Base-by-base conservation (phyloP, 192 early-diverging fungal species). In the Entophlyctis luteolus region DNA sequence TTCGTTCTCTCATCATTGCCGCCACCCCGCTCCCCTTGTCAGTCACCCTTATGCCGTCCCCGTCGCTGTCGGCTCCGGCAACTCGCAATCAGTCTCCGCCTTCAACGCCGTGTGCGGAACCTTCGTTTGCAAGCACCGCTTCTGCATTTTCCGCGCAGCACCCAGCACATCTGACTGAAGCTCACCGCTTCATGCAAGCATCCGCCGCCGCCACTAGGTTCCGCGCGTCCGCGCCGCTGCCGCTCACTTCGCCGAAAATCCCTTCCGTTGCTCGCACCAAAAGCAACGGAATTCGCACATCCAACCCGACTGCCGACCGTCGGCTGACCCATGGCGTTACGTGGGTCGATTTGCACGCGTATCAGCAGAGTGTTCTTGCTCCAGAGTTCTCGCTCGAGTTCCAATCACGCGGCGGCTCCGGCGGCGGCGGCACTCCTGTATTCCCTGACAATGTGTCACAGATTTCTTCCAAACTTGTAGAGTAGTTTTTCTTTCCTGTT, bases 361-460 rank as follows among this genome's bases (percentile, higher is more conserved):
- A 46, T 16, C 58, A 60, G 42, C 58, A 60, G 58, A 38, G 39
- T n/a, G 29, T 60, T 14, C 47, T 60, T 37, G 35, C 37, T 10
- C 58, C 58, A 14, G 58, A 16, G 27, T 60, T 60, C 31, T 46
- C 38, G 14, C 27, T 60, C 8, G 58, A 29, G 42, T 60, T 60
- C 29, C 58, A 60, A 31, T 22, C 38, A 16, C 58, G 58, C 14
- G 23, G 50, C 18, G 50, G 10, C 12, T 45, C n/a, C n/a, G 42
- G 42, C 10, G 10, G 42, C 12, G 10, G 10, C 42, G n/a, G 10
- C n/a, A n/a, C 42, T 45, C 12, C 42, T 45, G 42, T 45, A 45
- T 45, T 45, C 42, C n/a, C 10, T 45, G 42, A 10, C 42, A 14
- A 10, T n/a, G 10, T 45, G 42, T 45, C n/a, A 10, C 42, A 10